A percentile compares a stretch with the other conserved stretches of the same genome.
Evolutionary conservation across 192 early-diverging fungal species (phyloP).

Genomic region (Coemansia sp.): DNA sequence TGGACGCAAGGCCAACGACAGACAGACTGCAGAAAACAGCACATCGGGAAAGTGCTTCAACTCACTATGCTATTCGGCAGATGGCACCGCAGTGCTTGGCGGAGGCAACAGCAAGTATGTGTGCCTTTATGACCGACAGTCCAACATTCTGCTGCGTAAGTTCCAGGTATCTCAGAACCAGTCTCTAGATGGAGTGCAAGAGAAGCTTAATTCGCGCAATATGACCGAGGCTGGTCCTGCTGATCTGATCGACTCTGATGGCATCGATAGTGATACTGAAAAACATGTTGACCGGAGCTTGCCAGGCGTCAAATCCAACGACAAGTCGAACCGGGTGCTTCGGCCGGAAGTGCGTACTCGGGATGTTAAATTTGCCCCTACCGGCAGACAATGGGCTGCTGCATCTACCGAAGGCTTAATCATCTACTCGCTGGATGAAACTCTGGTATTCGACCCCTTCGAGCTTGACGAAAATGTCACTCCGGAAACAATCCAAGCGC

Average conservation of each 20-base stretch:
- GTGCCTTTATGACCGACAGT: slow-evolving; percentile 87
- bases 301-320: slow-evolving; percentile 85
- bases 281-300: slow-evolving; percentile 71
- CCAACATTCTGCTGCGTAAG: slow-evolving; percentile 73
- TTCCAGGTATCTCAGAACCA: slow-evolving; percentile 92
- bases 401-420: slow-evolving; percentile 94
- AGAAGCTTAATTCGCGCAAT: slow-evolving; percentile 81
- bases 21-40: slow-evolving; percentile 76
- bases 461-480: slow-evolving; percentile 97
- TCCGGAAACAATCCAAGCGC: slow-evolving; percentile 75
- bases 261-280: slow-evolving; percentile 79
- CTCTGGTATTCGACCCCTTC: slow-evolving; percentile 93
- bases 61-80: slow-evolving; percentile 90
- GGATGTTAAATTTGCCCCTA: slow-evolving; percentile 88
- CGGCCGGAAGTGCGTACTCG: slow-evolving; percentile 81
- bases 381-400: slow-evolving; percentile 91
- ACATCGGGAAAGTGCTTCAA: slow-evolving; percentile 87
- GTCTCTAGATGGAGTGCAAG: slow-evolving; percentile 89
- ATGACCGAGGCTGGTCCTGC: slow-evolving; percentile 94
- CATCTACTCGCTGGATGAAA: slow-evolving; percentile 94
- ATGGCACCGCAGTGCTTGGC: slow-evolving; percentile 86
- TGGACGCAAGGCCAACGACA: slow-evolving; percentile 79
- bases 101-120: slow-evolving; percentile 95
- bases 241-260: slow-evolving; percentile 78
- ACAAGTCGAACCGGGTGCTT: slow-evolving; percentile 75